These are phyloP conservation scores for Flaveria linearis DNA, from an alignment of 129 eudicot genomes.

Conservation along the genomic window DNA sequence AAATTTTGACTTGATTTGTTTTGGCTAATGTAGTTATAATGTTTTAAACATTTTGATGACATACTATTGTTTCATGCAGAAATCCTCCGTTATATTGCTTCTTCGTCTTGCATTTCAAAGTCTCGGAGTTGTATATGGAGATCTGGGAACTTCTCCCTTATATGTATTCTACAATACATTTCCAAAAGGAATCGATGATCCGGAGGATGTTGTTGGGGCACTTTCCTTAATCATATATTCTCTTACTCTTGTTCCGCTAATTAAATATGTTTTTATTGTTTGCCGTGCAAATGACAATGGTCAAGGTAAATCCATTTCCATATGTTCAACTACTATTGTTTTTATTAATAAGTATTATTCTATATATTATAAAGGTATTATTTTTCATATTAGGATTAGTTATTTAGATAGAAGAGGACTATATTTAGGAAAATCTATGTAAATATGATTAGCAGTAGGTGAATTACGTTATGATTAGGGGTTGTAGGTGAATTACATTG, in stretches of 20 bases:
- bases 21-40: not conserved
- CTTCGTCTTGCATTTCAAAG: conserved; percentile 76
- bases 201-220: conserved; percentile 53
- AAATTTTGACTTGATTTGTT: not conserved
- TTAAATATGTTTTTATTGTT: conserved; percentile 40
- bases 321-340: not conserved
- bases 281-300: conserved; percentile 67
- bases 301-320: conserved; percentile 45
- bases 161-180: conserved; percentile 59
- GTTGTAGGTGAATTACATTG: not conserved
- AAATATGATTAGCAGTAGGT: not conserved
- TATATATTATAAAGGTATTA: not conserved
- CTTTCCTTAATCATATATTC: conserved; percentile 64
- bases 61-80: conserved; percentile 46
- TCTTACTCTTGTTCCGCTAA: conserved; percentile 44
- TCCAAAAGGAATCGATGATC: conserved; percentile 42
- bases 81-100: conserved; percentile 63
- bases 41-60: conserved; percentile 17
- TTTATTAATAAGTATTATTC: not conserved
- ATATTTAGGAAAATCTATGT: not conserved
- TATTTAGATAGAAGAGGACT: not conserved
- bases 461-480: not conserved
- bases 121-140: conserved; percentile 31
- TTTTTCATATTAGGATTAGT: not conserved
- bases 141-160: conserved; percentile 67